Conservation (phyloP, 2,329 filamentous ascomycete genomes). For the Grosmannia penicillata region DNA sequence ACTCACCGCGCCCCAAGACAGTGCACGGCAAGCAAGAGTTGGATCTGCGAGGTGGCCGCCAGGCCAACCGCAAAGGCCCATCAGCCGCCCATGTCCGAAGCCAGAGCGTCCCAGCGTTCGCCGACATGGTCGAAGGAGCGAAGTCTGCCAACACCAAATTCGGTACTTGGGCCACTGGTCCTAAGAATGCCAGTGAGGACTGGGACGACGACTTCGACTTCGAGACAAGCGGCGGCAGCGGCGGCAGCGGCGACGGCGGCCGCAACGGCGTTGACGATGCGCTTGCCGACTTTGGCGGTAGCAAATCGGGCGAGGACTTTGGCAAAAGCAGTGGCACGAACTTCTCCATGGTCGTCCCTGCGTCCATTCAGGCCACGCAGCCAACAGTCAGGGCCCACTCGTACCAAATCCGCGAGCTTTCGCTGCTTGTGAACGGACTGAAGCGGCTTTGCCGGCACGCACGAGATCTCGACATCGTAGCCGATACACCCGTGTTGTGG, state of each 20-base stretch:
- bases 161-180: constrained; percentile 68
- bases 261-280: neutral
- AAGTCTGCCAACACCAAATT: constrained; percentile 52
- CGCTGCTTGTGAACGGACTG: constrained; percentile 66
- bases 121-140: constrained; percentile 42
- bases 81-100: constrained; percentile 59
- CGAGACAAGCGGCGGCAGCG: constrained; percentile 25
- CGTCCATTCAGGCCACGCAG: constrained; percentile 67
- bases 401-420: constrained; percentile 69
- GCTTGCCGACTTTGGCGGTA: neutral
- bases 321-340: constrained; percentile 21
- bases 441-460: constrained; percentile 63
- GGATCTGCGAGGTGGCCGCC: constrained; percentile 55
- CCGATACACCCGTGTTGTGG: constrained; percentile 52
- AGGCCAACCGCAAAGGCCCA: constrained; percentile 51
- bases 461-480: constrained; percentile 48
- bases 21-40: constrained; percentile 63
- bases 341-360: constrained; percentile 55
- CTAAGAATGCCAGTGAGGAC: constrained; percentile 67
- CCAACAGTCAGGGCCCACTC: constrained; percentile 72
- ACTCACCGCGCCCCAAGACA: constrained; percentile 53
- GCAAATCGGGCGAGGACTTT: neutral
- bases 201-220: constrained; percentile 89
- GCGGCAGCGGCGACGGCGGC: constrained; percentile 10
- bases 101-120: constrained; percentile 63